Conservation (phyloP, 2,329 filamentous ascomycete genomes). For the Sodiomyces alkalinus region DNA sequence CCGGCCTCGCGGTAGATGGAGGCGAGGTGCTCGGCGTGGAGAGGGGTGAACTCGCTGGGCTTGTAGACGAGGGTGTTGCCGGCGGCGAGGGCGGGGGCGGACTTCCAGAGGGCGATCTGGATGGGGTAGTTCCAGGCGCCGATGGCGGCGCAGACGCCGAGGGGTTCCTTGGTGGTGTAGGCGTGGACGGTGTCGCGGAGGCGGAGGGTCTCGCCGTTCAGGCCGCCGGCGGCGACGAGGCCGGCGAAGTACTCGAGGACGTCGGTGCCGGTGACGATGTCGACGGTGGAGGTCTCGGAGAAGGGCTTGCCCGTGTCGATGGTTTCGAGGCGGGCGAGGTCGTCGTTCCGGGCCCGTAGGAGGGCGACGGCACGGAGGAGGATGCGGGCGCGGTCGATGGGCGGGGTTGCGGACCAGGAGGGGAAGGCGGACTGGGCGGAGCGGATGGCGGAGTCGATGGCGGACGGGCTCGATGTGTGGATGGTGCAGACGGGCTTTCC, state of each 20-base stretch:
- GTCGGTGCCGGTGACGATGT: conserved; percentile 70
- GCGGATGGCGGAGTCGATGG: conserved; percentile 57
- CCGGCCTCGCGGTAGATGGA: conserved; percentile 67
- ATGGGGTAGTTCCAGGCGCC: conserved; percentile 90
- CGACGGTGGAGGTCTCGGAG: conserved; percentile 71
- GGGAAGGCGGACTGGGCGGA: conserved; percentile 60
- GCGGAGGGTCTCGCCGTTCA: conserved; percentile 67
- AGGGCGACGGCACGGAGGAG: conserved; percentile 62
- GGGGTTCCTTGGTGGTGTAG: conserved; percentile 65
- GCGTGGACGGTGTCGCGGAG: conserved; percentile 66
- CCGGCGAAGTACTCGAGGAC: conserved; percentile 80
- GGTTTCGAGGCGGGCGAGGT: conserved; percentile 65
- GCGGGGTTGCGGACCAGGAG: conserved; percentile 60
- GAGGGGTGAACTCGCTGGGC: conserved; percentile 71
- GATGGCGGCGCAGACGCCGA: conserved; percentile 76
- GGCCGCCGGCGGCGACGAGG: conserved; percentile 59
- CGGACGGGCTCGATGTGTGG: conserved; percentile 48
- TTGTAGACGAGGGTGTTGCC: conserved; percentile 90
- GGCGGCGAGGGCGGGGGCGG: conserved; percentile 68
- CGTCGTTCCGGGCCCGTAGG: conserved; percentile 62
- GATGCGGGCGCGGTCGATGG: conserved; percentile 61
- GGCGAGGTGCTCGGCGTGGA: conserved; percentile 66
- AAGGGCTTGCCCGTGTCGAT: conserved; percentile 77
- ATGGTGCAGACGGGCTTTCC: conserved; percentile 54
- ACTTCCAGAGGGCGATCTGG: conserved; percentile 84